A percentile compares a stretch with the other conserved stretches of the same genome.
phyloP scores from a whole-genome alignment of 768 basidiomycete species.

The Imleria badia region DNA sequence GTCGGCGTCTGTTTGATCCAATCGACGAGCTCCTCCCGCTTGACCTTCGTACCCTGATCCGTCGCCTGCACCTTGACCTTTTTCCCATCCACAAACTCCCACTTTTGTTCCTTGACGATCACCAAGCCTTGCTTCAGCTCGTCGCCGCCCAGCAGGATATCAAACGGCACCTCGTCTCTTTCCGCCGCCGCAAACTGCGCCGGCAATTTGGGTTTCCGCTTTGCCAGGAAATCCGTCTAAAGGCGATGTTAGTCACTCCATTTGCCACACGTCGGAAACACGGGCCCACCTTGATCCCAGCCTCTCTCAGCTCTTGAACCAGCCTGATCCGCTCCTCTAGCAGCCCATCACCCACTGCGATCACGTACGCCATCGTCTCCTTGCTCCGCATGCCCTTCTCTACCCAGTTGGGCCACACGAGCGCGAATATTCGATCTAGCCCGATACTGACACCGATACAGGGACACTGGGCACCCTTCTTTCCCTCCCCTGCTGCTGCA shows the following conservation, averaged over 20 bases:
- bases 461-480: constrained; percentile 66
- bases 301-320: constrained; percentile 76
- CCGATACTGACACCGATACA: constrained; percentile 94
- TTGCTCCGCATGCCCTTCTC: constrained; percentile 81
- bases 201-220: constrained; percentile 85
- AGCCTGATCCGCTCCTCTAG: constrained; percentile 82
- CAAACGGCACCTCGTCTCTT: constrained; percentile 90
- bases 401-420: constrained; percentile 86
- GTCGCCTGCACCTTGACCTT: constrained; percentile 60
- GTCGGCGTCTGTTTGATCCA: constrained; percentile 54
- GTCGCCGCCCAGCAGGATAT: constrained; percentile 84
- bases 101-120: constrained; percentile 87
- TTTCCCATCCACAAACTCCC: constrained; percentile 72
- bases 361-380: constrained; percentile 91
- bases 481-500: constrained; percentile 73
- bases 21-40: constrained; percentile 55
- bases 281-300: constrained; percentile 76
- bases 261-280: background rate
- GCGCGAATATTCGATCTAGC: constrained; percentile 88
- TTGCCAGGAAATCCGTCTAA: constrained; percentile 90
- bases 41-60: constrained; percentile 66
- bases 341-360: constrained; percentile 87
- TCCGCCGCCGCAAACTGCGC: constrained; percentile 90
- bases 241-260: background rate
- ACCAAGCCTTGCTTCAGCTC: constrained; percentile 85